phyloP scores from a whole-genome alignment of 2,329 filamentous ascomycete genomes.

The Fragosphaeria purpurea region DNA sequence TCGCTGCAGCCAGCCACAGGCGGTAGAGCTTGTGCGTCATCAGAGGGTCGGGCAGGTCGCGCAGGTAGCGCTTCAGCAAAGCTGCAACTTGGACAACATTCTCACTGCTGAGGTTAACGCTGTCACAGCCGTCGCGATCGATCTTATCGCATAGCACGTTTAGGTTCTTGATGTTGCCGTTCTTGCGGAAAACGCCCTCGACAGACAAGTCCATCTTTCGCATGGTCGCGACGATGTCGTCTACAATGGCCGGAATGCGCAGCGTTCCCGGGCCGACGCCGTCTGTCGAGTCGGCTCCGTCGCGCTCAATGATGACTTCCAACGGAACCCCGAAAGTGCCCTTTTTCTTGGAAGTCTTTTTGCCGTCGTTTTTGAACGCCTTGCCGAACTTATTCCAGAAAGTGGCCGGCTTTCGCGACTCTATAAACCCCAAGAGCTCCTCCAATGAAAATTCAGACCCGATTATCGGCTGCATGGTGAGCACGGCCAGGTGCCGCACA shows the following conservation, averaged over 20 bases:
- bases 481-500: constrained; percentile 83
- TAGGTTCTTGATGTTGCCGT: constrained; percentile 92
- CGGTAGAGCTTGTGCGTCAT: constrained; percentile 91
- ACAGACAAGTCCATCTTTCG: constrained; percentile 98
- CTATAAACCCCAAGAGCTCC: constrained; percentile 83
- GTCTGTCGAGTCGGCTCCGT: constrained; percentile 95
- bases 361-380: constrained; percentile 80
- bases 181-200: constrained; percentile 97
- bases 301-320: constrained; percentile 80
- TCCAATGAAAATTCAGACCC: constrained; percentile 89
- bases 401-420: constrained; percentile 76
- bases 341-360: constrained; percentile 75
- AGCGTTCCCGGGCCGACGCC: constrained; percentile 87
- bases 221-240: constrained; percentile 90
- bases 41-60: constrained; percentile 87
- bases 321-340: constrained; percentile 86
- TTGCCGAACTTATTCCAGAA: constrained; percentile 99
- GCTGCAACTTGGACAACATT: constrained; percentile 91
- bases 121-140: constrained; percentile 74
- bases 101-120: constrained; percentile 77
- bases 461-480: constrained; percentile 88
- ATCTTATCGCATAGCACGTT: constrained; percentile 79
- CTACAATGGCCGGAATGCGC: constrained; percentile 86
- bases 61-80: constrained; percentile 86
- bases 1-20: constrained; percentile 82